Evolutionary conservation across 2,329 filamentous ascomycete species (phyloP), one percentile per base, ranked within the genome.

Genomic region (Botrytis pseudocinerea): DNA sequence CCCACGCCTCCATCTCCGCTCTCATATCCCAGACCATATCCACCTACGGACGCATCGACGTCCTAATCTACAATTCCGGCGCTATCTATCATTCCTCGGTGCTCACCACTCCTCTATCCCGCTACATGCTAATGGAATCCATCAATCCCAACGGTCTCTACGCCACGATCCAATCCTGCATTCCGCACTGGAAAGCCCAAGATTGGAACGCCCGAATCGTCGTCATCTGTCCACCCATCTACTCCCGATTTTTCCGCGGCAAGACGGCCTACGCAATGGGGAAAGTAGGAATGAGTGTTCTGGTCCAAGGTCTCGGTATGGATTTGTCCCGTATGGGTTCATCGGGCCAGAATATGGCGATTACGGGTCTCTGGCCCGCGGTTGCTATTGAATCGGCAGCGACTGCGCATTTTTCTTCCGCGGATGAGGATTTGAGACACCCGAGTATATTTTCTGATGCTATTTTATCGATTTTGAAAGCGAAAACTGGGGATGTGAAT

Each of bases 11-110:
- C 80, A 85, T 95, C 46, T 81, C 89, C 64, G 76, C 80, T 10
- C 85, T 95, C 61, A 83, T 95, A 2, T 80, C 86, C 28, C 81
- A 85, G 70, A 90, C 90, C 0, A 71, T 72, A 2, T 28, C 38
- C 20, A 40, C 25, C 1, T 61, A 69, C 32, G 40, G 86, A 61
- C 87, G 87, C 35, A 84, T 97, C 5, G 93, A 96, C 80, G 91
- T 92, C 0, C 82, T 97, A 3, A 82, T 96, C 66, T 97, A 97
- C 84, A 97, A 96, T 81, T 90, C 91, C 0, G 93, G 93, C 59
- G 93, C 93, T 4, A 94, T 97, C 76, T 96, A 91, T 91, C 95
- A 93, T 93, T 88, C 91, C 0, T 87, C 91, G 1, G 89, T 97
- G 0, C 87, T 90, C 69, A 87, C 90, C 64, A 95, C 93, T 0